Percentiles rank a stretch among this genome's conserved stretches.
phyloP scores from a whole-genome alignment of 2,329 filamentous ascomycete genomes.

The Chrysosporium queenslandicum region DNA sequence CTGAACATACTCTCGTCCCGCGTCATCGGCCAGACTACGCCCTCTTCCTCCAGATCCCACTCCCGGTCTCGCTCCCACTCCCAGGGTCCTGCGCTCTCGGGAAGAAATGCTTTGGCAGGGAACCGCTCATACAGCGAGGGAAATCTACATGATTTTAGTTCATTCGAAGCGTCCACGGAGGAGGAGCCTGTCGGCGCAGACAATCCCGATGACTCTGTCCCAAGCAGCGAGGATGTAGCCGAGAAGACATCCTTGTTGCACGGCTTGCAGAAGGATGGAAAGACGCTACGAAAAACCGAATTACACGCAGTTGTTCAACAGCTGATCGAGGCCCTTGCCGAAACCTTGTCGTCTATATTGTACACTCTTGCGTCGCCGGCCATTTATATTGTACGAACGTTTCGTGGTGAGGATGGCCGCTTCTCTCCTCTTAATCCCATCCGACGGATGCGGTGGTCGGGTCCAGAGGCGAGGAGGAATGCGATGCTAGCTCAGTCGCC shows the following conservation, averaged over 20 bases:
- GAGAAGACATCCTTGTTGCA: constrained; percentile 63
- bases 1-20: constrained; percentile 85
- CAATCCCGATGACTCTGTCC: constrained; percentile 28
- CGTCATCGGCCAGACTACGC: constrained; percentile 55
- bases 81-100: constrained; percentile 38
- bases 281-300: constrained; percentile 27
- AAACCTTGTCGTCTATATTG: constrained; percentile 67
- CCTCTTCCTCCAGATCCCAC: constrained; percentile 31
- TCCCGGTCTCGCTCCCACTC: constrained; percentile 47
- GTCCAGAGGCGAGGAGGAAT: constrained; percentile 13
- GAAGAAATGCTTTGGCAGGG: constrained; percentile 29
- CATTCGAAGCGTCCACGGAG: constrained; percentile 21
- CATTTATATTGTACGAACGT: constrained; percentile 69
- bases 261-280: constrained; percentile 30
- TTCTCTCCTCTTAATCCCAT: constrained; percentile 40
- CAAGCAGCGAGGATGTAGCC: constrained; percentile 35
- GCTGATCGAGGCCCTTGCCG: constrained; percentile 61
- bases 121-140: constrained; percentile 37
- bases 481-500: constrained; percentile 17
- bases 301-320: constrained; percentile 53
- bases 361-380: constrained; percentile 70
- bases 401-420: constrained; percentile 68
- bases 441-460: constrained; percentile 16
- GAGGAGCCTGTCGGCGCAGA: constrained; percentile 30
- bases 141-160: constrained; percentile 28